A percentile compares a stretch with the other conserved stretches of the same genome.
These are phyloP conservation scores for Martiniozyma asiatica DNA, from an alignment of 1,139 yeast genomes.

Conservation along the genomic window DNA sequence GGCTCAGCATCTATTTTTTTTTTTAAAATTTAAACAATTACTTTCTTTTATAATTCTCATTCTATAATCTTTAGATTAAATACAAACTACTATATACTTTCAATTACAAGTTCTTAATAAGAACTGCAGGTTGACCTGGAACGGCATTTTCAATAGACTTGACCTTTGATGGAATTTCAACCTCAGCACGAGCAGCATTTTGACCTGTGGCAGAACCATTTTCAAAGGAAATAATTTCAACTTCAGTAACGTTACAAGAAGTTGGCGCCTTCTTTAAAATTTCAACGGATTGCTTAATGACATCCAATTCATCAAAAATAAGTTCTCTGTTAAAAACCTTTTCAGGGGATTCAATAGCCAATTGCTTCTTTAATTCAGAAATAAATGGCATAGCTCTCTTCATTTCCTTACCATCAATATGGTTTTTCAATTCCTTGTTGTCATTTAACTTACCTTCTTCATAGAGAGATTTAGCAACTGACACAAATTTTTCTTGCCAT, in stretches of 20 bases:
- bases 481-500: constrained; percentile 89
- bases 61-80: too few species aligned
- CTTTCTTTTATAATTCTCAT: too few species aligned
- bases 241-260: constrained; percentile 41
- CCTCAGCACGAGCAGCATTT: constrained; percentile 57
- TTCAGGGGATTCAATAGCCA: constrained; percentile 53
- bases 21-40: too few species aligned
- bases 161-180: constrained; percentile 48
- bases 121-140: constrained; percentile 89
- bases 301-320: constrained; percentile 64
- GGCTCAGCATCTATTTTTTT: too few species aligned
- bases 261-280: constrained; percentile 58
- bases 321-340: constrained; percentile 82
- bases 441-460: constrained; percentile 52
- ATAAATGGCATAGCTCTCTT: constrained; percentile 98
- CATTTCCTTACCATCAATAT: constrained; percentile 61
- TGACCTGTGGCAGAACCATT: constrained; percentile 52
- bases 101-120: constrained; percentile 39
- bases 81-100: neutral
- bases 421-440: constrained; percentile 46
- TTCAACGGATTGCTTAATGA: constrained; percentile 40
- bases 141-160: constrained; percentile 74
- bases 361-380: constrained; percentile 69
- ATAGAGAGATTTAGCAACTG: constrained; percentile 68
- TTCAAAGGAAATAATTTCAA: constrained; percentile 44